Percentiles rank a stretch among this genome's conserved stretches.
Conservation (phyloP, 805 yeast species). For the Ogataea ramenticola region DNA sequence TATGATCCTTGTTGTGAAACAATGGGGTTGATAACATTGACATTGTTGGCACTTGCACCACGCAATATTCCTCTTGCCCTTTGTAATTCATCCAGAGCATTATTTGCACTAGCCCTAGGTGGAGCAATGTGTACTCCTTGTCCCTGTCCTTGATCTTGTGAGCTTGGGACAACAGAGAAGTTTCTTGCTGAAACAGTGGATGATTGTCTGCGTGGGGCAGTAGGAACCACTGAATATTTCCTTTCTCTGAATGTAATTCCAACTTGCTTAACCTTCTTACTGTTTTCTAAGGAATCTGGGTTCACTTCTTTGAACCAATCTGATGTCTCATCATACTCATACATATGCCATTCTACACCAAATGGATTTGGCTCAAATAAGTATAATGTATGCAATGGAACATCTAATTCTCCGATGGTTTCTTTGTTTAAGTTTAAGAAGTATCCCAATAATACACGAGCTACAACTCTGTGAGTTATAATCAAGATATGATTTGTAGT, state of each 20-base stretch:
- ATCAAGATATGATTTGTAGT: slow-evolving; percentile 80
- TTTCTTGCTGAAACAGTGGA: background rate
- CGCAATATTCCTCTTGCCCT: slow-evolving; percentile 15
- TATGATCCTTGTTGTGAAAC: background rate
- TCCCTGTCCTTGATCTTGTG: too few relatives aligned
- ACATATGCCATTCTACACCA: slow-evolving; percentile 90
- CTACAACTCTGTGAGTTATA: slow-evolving; percentile 85
- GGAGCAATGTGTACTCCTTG: background rate
- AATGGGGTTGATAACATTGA: background rate
- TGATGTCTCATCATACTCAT: slow-evolving; percentile 71
- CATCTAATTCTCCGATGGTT: slow-evolving; percentile 82
- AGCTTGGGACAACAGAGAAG: background rate
- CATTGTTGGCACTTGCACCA: background rate
- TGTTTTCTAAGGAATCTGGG: slow-evolving; percentile 34
- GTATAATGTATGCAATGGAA: slow-evolving; percentile 87
- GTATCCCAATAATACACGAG: slow-evolving; percentile 80
- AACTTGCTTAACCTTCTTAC: slow-evolving; percentile 58
- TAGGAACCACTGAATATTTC: slow-evolving; percentile 68
- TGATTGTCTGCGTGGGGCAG: slow-evolving; percentile 43
- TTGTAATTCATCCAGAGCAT: slow-evolving; percentile 10
- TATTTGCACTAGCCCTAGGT: slow-evolving; percentile 7
- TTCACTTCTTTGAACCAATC: slow-evolving; percentile 74
- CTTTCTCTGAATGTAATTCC: slow-evolving; percentile 66
- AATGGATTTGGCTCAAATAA: slow-evolving; percentile 89
- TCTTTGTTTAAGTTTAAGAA: slow-evolving; percentile 77